Evolutionary conservation across 1,284 basidiomycete species (phyloP).

Genomic region (Vanrija sp.): DNA sequence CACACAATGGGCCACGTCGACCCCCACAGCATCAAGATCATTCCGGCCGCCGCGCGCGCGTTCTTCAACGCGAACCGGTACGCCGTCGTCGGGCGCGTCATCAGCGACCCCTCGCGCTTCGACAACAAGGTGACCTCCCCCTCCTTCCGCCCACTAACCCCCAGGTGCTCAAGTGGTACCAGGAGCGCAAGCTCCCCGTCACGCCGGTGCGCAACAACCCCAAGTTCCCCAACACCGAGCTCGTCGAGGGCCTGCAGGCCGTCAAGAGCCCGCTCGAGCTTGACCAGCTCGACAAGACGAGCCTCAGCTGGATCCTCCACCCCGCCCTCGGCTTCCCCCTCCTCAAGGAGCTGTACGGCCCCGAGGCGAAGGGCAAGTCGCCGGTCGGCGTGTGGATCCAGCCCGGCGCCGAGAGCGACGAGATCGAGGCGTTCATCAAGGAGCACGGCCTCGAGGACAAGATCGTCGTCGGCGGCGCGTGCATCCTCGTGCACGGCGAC

Average conservation of each 20-base stretch:
- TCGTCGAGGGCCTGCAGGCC: slow-evolving; percentile 32
- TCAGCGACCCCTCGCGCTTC: slow-evolving; percentile 33
- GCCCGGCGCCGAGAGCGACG: slow-evolving; percentile 69
- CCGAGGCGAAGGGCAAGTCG: slow-evolving; percentile 59
- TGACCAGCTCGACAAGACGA: slow-evolving; percentile 62
- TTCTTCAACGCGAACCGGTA: slow-evolving; percentile 39
- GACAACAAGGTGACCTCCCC: slow-evolving; percentile 37
- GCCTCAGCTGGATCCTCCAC: slow-evolving; percentile 73
- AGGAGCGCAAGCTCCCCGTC: slow-evolving; percentile 52
- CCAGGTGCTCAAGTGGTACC: slow-evolving; percentile 61
- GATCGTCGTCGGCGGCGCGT: slow-evolving; percentile 69
- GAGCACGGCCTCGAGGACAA: slow-evolving; percentile 58
- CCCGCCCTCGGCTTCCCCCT: slow-evolving; percentile 55
- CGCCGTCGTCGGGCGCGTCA: slow-evolving; percentile 39
- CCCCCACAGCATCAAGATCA: slow-evolving; percentile 20
- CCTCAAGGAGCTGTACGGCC: slow-evolving; percentile 52
- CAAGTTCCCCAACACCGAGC: slow-evolving; percentile 18
- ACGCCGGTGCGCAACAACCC: slow-evolving; percentile 55
- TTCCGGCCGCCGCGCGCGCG: slow-evolving; percentile 27
- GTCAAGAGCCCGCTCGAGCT: slow-evolving; percentile 56
- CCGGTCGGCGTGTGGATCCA: slow-evolving; percentile 76
- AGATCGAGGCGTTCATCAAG: slow-evolving; percentile 55
- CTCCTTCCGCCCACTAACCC: slow-evolving; percentile 1
- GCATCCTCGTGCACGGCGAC: slow-evolving; percentile 68
- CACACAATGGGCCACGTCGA: slow-evolving; percentile 21